A percentile compares a stretch with the other conserved stretches of the same genome.
phyloP scores from a whole-genome alignment of 1,284 basidiomycete genomes.

The Volvariella surrecta region DNA sequence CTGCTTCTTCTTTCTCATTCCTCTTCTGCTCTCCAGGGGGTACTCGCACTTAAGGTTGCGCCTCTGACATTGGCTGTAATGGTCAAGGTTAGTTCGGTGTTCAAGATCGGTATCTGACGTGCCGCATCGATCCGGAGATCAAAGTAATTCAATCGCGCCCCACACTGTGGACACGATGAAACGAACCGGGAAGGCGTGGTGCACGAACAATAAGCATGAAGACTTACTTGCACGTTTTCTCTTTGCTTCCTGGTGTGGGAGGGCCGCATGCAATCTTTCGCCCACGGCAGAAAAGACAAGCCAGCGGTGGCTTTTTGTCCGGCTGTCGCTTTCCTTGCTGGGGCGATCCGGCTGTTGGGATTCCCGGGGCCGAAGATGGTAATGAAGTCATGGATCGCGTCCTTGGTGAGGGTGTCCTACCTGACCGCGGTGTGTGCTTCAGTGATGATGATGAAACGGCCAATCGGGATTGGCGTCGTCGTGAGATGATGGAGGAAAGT shows the following conservation, averaged over 20 bases:
- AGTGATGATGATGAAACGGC: too few relatives aligned
- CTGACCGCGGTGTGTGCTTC: too few relatives aligned
- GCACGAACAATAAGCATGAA: too few relatives aligned
- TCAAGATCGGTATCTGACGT: background rate
- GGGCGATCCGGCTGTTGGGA: too few relatives aligned
- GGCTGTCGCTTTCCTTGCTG: constrained; percentile 18
- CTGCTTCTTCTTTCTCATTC: constrained; percentile 45
- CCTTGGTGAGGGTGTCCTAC: too few relatives aligned
- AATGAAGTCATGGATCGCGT: too few relatives aligned
- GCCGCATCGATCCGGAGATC: too few relatives aligned
- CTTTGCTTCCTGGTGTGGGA: constrained; percentile 36
- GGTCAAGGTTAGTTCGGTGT: constrained; percentile 6
- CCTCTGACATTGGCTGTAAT: constrained; percentile 49
- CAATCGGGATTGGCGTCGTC: too few relatives aligned
- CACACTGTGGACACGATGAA: too few relatives aligned
- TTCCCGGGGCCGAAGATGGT: too few relatives aligned
- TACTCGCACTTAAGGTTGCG: constrained; percentile 52
- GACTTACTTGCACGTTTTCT: constrained; percentile 59
- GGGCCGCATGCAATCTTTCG: constrained; percentile 60
- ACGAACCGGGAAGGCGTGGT: background rate
- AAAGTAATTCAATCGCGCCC: too few relatives aligned
- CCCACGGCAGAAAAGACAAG: constrained; percentile 54
- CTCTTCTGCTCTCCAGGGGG: constrained; percentile 48
- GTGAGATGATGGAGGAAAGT: too few relatives aligned
- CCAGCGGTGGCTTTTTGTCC: constrained; percentile 46